phyloP scores from a whole-genome alignment of 2,329 filamentous ascomycete genomes.

The Alternaria panax region DNA sequence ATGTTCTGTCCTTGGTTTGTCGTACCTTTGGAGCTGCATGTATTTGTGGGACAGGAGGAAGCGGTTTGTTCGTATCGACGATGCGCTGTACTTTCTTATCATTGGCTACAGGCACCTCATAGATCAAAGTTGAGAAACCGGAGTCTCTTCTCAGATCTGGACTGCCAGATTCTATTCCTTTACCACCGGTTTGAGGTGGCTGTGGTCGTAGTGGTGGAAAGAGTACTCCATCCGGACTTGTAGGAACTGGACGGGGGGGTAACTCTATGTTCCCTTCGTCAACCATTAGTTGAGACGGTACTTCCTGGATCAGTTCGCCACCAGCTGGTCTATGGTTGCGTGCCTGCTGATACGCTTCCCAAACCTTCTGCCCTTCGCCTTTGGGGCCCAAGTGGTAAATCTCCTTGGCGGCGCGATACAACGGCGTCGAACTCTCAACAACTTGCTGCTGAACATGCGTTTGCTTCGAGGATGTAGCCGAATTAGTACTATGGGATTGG shows the following conservation, averaged over 20 bases:
- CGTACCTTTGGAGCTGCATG: constrained; percentile 3
- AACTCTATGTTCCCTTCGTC: background rate
- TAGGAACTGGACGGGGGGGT: background rate
- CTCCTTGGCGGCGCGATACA: constrained; percentile 20
- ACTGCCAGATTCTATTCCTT: background rate
- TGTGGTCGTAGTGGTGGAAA: constrained; percentile 3
- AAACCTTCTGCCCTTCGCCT: constrained; percentile 38
- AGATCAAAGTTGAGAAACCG: constrained; percentile 14
- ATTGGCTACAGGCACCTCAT: constrained; percentile 20
- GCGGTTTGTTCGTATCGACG: constrained; percentile 21
- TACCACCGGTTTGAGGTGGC: background rate
- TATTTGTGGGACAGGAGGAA: constrained; percentile 20
- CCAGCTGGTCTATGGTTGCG: constrained; percentile 15
- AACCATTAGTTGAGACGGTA: background rate
- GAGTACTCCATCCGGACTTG: constrained; percentile 1
- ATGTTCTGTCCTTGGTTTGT: background rate
- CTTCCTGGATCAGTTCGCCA: background rate
- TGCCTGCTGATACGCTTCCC: constrained; percentile 22
- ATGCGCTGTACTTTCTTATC: background rate
- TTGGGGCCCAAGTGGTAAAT: constrained; percentile 34
- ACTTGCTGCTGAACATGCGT: background rate
- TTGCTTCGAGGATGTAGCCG: background rate
- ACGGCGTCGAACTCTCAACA: background rate
- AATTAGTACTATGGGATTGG: background rate
- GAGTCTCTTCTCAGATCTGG: constrained; percentile 2